A percentile compares a stretch with the other conserved stretches of the same genome.
phyloP scores from a whole-genome alignment of 108 stramenopile genomes.

The Nitzschia palea region DNA sequence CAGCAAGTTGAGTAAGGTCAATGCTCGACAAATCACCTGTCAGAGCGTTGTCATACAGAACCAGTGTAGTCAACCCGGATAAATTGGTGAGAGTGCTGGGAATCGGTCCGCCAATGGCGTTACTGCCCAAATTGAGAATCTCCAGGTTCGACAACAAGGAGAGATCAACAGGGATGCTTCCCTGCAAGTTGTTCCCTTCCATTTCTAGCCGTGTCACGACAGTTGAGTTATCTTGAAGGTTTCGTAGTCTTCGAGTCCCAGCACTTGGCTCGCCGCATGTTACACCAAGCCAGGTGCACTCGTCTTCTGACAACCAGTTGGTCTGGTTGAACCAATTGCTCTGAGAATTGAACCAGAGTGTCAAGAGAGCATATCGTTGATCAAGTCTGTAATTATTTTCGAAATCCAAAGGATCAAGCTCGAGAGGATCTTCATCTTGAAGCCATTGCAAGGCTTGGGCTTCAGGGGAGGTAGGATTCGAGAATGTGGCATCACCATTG shows the following conservation, averaged over 20 bases:
- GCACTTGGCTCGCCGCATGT: slow-evolving; percentile 16
- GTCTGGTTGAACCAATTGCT: slow-evolving; percentile 33
- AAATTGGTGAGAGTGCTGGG: slow-evolving; percentile 14
- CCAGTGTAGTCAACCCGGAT: slow-evolving; percentile 16
- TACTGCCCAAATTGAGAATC: slow-evolving; percentile 28
- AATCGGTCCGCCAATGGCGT: slow-evolving; percentile 31
- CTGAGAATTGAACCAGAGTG: slow-evolving; percentile 52
- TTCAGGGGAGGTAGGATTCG: slow-evolving; percentile 44
- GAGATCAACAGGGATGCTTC: slow-evolving; percentile 21
- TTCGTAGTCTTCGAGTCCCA: slow-evolving; percentile 1
- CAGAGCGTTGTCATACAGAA: slow-evolving; percentile 44
- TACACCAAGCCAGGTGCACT: slow-evolving; percentile 67
- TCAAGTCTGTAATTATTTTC: slow-evolving; percentile 30
- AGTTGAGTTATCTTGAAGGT: slow-evolving; percentile 37
- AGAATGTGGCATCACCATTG: slow-evolving; percentile 23
- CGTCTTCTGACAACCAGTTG: slow-evolving; percentile 67
- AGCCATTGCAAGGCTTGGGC: slow-evolving; percentile 55
- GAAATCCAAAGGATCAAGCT: slow-evolving; percentile 21
- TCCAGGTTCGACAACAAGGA: slow-evolving; percentile 7
- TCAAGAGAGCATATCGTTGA: slow-evolving; percentile 68
- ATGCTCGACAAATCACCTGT: slow-evolving; percentile 22
- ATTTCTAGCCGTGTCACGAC: slow-evolving; percentile 29
- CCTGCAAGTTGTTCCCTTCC: slow-evolving; percentile 26
- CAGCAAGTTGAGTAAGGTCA: slow-evolving; percentile 16
- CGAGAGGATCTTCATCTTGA: slow-evolving; percentile 33